These are phyloP conservation scores for Arabidopsis arenosa DNA, from an alignment of 345 rosid genomes.

Conservation along the genomic window DNA sequence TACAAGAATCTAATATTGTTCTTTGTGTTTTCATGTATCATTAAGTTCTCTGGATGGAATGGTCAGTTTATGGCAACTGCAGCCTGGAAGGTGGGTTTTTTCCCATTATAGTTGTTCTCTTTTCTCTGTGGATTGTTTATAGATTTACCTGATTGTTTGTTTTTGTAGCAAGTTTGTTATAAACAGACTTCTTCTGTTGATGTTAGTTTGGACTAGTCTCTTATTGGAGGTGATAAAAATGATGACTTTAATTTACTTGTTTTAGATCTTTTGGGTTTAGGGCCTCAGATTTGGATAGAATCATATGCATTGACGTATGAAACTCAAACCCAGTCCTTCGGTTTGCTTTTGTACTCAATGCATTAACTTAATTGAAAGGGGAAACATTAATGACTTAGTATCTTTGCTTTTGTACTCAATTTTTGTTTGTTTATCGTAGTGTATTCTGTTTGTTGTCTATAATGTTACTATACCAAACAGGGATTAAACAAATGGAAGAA, in stretches of 20 bases:
- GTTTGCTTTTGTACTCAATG: too few species aligned
- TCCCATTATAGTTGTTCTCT: neutral
- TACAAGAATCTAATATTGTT: constrained; percentile 41
- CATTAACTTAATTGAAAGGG: neutral
- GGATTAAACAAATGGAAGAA: neutral
- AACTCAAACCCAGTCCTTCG: neutral
- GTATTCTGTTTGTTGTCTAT: neutral
- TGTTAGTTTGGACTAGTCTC: constrained; percentile 13
- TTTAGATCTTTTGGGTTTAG: neutral
- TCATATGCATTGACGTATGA: neutral
- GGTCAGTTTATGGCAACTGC: constrained; percentile 64
- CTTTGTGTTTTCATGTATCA: constrained; percentile 22
- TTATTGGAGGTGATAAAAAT: neutral
- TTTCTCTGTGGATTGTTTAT: neutral
- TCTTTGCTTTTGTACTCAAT: neutral
- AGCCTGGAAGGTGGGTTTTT: constrained; percentile 53
- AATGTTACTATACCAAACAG: constrained; percentile 10
- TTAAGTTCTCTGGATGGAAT: constrained; percentile 65
- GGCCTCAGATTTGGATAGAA: constrained; percentile 1
- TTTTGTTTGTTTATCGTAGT: neutral
- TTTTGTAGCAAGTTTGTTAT: neutral
- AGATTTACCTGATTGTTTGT: neutral
- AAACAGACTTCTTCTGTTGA: neutral
- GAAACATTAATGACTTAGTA: neutral
- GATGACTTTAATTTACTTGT: neutral